Percentiles rank a stretch among this genome's conserved stretches.
phyloP scores from a whole-genome alignment of 2,329 filamentous ascomycete species.

The Ophiocordyceps sinensis region DNA sequence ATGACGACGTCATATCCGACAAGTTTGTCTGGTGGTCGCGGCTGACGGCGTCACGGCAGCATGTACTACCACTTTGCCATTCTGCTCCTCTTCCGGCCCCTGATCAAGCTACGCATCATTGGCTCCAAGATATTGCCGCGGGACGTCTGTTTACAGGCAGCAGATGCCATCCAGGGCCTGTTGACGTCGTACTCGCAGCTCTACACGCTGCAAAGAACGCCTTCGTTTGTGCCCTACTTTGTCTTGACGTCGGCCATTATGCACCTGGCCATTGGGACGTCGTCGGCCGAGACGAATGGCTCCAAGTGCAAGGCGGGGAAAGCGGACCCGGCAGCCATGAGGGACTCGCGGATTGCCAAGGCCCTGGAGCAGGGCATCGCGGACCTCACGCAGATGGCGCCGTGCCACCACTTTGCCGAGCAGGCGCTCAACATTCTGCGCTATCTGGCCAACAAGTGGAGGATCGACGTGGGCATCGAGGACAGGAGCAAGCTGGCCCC shows the following conservation, averaged over 20 bases:
- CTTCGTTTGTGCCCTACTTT: conserved; percentile 47
- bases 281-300: conserved; percentile 6
- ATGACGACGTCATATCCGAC: not conserved
- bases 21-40: not conserved
- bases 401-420: conserved; percentile 45
- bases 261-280: conserved; percentile 39
- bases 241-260: conserved; percentile 47
- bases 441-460: conserved; percentile 44
- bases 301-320: conserved; percentile 6
- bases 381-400: conserved; percentile 45
- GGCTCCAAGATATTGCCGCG: conserved; percentile 48
- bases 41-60: conserved; percentile 19
- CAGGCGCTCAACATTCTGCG: conserved; percentile 45
- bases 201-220: conserved; percentile 42
- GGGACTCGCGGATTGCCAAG: conserved; percentile 25
- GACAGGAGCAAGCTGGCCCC: conserved; percentile 9
- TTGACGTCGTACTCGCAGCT: conserved; percentile 41
- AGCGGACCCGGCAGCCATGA: conserved; percentile 18
- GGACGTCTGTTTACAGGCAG: conserved; percentile 50
- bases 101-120: conserved; percentile 50
- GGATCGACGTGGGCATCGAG: conserved; percentile 34
- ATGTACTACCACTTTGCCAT: conserved; percentile 60
- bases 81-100: conserved; percentile 58
- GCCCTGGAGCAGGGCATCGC: conserved; percentile 38
- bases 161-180: conserved; percentile 43